Evolutionary conservation across 2,329 filamentous ascomycete genomes (phyloP), one percentile per base, ranked within the genome.

Genomic region (Phaeosphaeria sp.): DNA sequence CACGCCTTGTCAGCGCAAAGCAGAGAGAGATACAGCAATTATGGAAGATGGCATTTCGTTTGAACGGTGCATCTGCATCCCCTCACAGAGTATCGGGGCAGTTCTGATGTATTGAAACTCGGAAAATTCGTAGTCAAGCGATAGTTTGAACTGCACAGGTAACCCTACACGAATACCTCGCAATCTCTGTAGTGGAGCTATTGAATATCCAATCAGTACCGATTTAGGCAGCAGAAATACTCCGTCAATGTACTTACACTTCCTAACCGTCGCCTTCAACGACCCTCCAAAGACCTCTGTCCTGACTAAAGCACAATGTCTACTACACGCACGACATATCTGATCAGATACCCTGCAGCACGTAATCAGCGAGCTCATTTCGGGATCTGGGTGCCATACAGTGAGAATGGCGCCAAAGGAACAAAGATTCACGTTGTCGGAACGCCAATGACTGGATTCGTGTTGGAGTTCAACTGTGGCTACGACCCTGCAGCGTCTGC

Each of bases 1-100:
- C 4, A 54, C 51, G 18, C 30, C 51, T 7, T 20, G 51, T 11
- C 44, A 54, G 33, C 9, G 51, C 15, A 54, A 49, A 24, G 30
- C 51, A 21, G 51, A 43, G 4, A 54, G 44, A 27, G 42, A n/a
- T 7, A 20, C 50, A 27, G 9, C 50, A 45, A 43, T n/a, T 33
- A 36, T 27, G 21, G 24, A 24, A 44, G 11, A 21, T 45, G 25
- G 11, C 39, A n/a, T 40, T 46, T 27, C 50, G 27, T 13, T 17
- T 46, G 39, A 39, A 46, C 9, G 24, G 15, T 22, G 36, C 7
- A 7, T 39, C 36, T 3, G n/a, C n/a, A 15, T 7, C 36, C 13
- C 15, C 36, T n/a, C 36, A 15, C 36, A 17, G 17, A 39, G n/a
- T 39, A 4, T n/a, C 36, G 3, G 36, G 15, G n/a, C 2, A n/a